These are phyloP conservation scores for Escovopsis sp. DNA, from an alignment of 2,329 filamentous ascomycete species.

Conservation along the genomic window DNA sequence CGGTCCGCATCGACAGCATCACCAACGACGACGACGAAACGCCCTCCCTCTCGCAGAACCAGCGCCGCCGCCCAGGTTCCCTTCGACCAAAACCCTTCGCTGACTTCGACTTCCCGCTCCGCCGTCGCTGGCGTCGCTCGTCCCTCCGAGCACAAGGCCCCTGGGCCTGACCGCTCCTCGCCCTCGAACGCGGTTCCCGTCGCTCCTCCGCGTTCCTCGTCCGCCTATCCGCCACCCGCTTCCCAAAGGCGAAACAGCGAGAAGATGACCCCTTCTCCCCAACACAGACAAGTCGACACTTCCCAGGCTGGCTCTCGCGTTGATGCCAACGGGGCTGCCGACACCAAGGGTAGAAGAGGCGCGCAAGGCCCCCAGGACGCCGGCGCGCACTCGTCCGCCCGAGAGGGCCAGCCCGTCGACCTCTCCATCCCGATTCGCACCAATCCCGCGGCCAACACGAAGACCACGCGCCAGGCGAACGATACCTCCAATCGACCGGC, in stretches of 20 bases:
- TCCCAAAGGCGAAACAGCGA: slow-evolving; percentile 33
- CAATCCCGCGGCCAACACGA: slow-evolving; percentile 29
- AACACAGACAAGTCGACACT: slow-evolving; percentile 23
- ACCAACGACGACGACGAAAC: slow-evolving; percentile 38
- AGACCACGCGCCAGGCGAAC: slow-evolving; percentile 59
- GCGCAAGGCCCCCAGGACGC: slow-evolving; percentile 21
- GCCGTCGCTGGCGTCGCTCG: slow-evolving; percentile 28
- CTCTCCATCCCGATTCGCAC: slow-evolving; percentile 31
- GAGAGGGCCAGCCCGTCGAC: slow-evolving; percentile 23
- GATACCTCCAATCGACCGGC: slow-evolving; percentile 66
- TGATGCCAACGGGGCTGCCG: slow-evolving; percentile 15
- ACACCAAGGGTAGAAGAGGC: slow-evolving; percentile 17
- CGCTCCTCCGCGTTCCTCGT: slow-evolving; percentile 70
- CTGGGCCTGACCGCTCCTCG: slow-evolving; percentile 36
- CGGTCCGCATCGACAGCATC: slow-evolving; percentile 30
- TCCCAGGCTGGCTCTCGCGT: slow-evolving; percentile 20
- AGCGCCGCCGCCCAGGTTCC: slow-evolving; percentile 28
- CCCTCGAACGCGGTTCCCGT: slow-evolving; percentile 45
- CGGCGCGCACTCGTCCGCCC: slow-evolving; percentile 23
- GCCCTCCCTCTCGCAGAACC: slow-evolving; percentile 35
- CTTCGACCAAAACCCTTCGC: slow-evolving; percentile 25
- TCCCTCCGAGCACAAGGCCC: slow-evolving; percentile 27
- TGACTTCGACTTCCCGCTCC: slow-evolving; percentile 35
- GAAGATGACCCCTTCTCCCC: slow-evolving; percentile 27
- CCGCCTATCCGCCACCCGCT: slow-evolving; percentile 34